phyloP scores from a whole-genome alignment of 2,329 filamentous ascomycete species.

The Xylaria sp. region DNA sequence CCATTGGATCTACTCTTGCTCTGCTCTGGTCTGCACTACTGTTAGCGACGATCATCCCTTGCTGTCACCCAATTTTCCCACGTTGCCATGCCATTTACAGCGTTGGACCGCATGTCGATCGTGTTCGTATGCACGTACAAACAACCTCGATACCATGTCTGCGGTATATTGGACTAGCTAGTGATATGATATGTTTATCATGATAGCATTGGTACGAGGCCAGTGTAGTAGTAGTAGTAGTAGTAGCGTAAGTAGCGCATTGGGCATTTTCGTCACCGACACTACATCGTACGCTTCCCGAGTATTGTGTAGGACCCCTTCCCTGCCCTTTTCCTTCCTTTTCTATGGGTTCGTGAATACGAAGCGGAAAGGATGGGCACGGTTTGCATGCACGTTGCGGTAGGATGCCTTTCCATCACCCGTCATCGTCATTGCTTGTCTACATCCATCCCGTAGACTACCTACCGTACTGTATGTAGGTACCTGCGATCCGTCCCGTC shows the following conservation, averaged over 20 bases:
- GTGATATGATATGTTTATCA: no score
- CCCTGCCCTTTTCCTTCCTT: no score
- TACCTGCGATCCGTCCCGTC: no score
- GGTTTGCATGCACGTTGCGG: conserved; percentile 5
- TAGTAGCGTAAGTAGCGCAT: no score
- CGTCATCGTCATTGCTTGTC: conserved; percentile 18
- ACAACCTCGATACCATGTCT: background rate
- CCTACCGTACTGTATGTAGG: no score
- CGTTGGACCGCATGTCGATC: background rate
- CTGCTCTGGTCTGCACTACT: background rate
- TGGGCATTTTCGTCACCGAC: background rate
- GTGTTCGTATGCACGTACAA: background rate
- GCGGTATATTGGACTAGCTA: background rate
- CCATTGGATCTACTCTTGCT: no score
- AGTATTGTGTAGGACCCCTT: no score
- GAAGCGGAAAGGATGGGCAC: conserved; percentile 10
- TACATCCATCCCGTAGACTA: no score
- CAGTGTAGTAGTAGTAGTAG: background rate
- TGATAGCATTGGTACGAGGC: no score
- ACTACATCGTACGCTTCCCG: no score
- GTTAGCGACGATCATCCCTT: conserved; percentile 11
- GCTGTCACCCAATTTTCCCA: conserved; percentile 5
- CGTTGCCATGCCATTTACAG: conserved; percentile 12
- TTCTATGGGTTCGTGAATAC: background rate
- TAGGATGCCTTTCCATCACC: conserved; percentile 1